phyloP scores from a whole-genome alignment of 164 flowering plant genomes.

The Vitis riparia region DNA sequence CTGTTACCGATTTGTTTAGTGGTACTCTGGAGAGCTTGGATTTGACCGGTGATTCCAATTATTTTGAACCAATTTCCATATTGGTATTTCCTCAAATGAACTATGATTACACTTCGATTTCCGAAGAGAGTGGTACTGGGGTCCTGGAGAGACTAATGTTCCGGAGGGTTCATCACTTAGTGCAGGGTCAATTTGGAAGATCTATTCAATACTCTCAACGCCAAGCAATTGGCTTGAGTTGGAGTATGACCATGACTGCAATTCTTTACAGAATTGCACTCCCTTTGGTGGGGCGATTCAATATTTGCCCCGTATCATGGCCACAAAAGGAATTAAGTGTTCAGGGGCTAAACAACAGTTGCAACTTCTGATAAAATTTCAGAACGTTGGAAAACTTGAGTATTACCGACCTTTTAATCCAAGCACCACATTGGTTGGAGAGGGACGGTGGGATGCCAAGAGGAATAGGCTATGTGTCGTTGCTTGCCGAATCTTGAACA shows the following conservation, averaged over 20 bases:
- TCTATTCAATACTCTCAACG: constrained; percentile 23
- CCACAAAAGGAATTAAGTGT: constrained; percentile 31
- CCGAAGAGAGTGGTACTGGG: constrained; percentile 14
- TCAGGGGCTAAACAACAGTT: constrained; percentile 16
- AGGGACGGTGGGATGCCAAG: constrained; percentile 58
- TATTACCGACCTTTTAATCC: constrained; percentile 26
- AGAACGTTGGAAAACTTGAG: constrained; percentile 12
- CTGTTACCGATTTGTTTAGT: constrained; percentile 35
- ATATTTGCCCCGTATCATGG: constrained; percentile 37
- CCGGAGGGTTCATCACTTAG: constrained; percentile 12
- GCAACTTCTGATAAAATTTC: constrained; percentile 30
- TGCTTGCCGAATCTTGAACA: constrained; percentile 47
- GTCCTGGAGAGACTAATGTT: constrained; percentile 6
- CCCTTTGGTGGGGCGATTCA: constrained; percentile 27
- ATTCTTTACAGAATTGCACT: constrained; percentile 30
- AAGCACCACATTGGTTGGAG: constrained; percentile 44
- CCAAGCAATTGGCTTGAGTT: constrained; percentile 15
- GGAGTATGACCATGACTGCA: constrained; percentile 36
- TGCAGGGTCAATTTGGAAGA: background rate
- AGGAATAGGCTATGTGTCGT: constrained; percentile 31
- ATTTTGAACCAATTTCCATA: constrained; percentile 43
- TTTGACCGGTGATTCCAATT: constrained; percentile 2
- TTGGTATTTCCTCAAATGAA: constrained; percentile 23
- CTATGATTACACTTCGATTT: constrained; percentile 35
- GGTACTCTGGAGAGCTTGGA: constrained; percentile 50